Evolutionary conservation across 169 alveolate species (phyloP), one percentile per base, ranked within the genome.

Genomic region (Plasmodium relictum): DNA sequence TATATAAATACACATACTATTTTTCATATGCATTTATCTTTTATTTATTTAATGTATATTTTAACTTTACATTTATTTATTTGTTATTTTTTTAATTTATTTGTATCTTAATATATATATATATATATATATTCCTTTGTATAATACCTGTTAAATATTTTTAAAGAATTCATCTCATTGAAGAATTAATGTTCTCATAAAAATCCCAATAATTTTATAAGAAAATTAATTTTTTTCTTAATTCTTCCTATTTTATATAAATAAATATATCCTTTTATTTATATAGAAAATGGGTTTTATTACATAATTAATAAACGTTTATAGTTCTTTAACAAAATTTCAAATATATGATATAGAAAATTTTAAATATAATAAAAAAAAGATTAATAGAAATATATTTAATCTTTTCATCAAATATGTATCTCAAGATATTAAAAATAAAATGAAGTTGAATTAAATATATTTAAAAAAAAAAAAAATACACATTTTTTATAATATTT

Each of bases 91-190:
- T n/a, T n/a, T n/a, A n/a, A n/a, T n/a, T n/a, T n/a, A n/a, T n/a
- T n/a, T 63, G 72, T 63, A 63, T n/a, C n/a, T n/a, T n/a, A n/a
- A 39, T 48, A 48, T 12, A 24, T 48, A 66, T 66, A 66, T 7
- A n/a, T 41, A 6, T 12, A 10, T 70, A 18, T 22, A 45, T 12
- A 22, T 61, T 39, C 68, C 0, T 39, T 37, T 73, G 69, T 52
- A 62, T 50, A 37, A 48, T 42, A 78, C 89, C 83, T 80, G 83
- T 24, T 80, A 66, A 80, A 52, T 48, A 52, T 58, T 65, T 52
- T 66, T 39, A 80, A 48, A 61, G 54, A 31, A 2, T 68, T 80
- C 90, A 80, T 80, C 52, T 66, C 78, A 2, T n/a, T 59, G 6
- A 39, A 44, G 0, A 59, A 41, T 58, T 50, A 58, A 52, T 14